Base-by-base conservation (phyloP, 192 early-diverging fungal species). In the Ambispora gerdemannii region DNA sequence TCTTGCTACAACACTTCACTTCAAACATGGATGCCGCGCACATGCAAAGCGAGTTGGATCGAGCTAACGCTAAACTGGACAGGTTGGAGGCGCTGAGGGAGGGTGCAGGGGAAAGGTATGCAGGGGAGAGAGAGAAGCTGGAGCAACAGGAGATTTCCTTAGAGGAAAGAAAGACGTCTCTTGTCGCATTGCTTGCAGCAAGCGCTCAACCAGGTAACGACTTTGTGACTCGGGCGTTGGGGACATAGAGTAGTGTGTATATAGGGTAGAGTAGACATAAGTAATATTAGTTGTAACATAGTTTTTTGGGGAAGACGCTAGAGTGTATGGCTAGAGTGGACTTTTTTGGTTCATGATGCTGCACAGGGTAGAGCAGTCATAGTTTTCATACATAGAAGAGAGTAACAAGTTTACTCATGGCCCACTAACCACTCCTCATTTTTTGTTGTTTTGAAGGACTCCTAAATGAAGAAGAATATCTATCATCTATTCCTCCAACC, bases 201-300 rank as follows among this genome's bases (percentile, higher is more conserved):
- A 6, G 20, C 4, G 28, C 55, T 58, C 55, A 58, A 58, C 55
- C 55, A 58, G 55, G 55, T 58, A 58, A 58, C 55, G 55, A 4
- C 55, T 58, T 58, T 58, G 55, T 58, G 55, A 58, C 55, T 58
- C 4, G 55, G 55, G 55, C 55, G 55, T 58, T 58, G 55, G 55
- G 55, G 55, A 58, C 6, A 58, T 58, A 58, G 55, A 25, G 55
- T 58, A 58, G 55, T 20, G 55, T 58, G 24, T 6, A 56, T 20
- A 20, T 58, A 58, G 55, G 24, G 24, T 24, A 58, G 55, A 13
- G 38, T 43, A 10, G 15, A 43, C 15, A 15, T 15, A 15, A 10
- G 6, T 43, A 10, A 43, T 43, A 43, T 6, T 43, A 43, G 6
- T 43, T 15, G 7, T 10, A 10, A 43, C 38, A 43, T 15, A 43